Conservation (phyloP, 2,329 filamentous ascomycete genomes). For the Colletotrichum shisoi region DNA sequence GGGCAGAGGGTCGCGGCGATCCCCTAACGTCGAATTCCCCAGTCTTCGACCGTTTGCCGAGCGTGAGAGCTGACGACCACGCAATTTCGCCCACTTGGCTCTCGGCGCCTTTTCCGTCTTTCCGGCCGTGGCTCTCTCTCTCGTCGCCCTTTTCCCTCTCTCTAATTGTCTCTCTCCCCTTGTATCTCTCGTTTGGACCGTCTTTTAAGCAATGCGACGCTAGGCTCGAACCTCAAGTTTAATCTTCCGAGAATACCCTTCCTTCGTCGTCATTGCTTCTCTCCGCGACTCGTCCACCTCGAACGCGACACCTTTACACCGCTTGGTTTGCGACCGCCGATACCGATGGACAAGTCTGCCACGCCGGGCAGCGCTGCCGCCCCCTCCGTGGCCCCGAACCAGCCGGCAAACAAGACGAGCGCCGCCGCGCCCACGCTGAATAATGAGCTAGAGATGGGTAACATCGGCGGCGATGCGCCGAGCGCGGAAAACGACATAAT, state of each 20-base stretch:
- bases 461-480: conserved; percentile 53
- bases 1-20: conserved; percentile 26
- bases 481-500: conserved; percentile 81
- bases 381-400: conserved; percentile 58
- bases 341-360: conserved; percentile 54
- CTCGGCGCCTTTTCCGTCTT: conserved; percentile 17
- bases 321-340: conserved; percentile 29
- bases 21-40: conserved; percentile 26
- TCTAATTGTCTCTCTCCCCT: background rate
- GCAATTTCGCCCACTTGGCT: conserved; percentile 37
- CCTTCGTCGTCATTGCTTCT: conserved; percentile 5
- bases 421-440: conserved; percentile 65
- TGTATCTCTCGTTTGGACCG: background rate
- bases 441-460: conserved; percentile 64
- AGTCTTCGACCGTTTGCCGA: conserved; percentile 28
- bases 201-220: conserved; percentile 35
- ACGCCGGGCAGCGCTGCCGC: conserved; percentile 48
- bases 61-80: conserved; percentile 35
- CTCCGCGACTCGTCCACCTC: background rate
- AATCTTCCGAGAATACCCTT: conserved; percentile 12
- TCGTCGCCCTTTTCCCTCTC: too few species aligned
- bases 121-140: conserved; percentile 1
- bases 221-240: conserved; percentile 32
- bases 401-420: conserved; percentile 63
- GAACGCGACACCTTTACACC: conserved; percentile 14